Evolutionary conservation across 805 yeast genomes (phyloP).

Genomic region (Wickerhamiella lipophila): DNA sequence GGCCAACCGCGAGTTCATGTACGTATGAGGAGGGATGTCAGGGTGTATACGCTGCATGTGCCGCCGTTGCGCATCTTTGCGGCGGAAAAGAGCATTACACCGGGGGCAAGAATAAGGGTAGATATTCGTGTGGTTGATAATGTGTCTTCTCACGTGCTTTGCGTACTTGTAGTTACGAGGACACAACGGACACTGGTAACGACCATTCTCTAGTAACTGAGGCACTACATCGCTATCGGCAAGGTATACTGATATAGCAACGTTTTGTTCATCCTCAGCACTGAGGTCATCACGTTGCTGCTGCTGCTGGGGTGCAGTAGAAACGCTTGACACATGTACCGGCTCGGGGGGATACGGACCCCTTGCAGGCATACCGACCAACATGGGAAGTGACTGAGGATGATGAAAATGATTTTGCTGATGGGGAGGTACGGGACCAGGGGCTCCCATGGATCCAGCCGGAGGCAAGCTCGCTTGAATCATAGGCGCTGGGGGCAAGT

Average conservation of each 20-base stretch:
- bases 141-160: slow-evolving; percentile 19
- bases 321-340: not conserved
- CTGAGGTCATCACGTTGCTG: not conserved
- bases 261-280: slow-evolving; percentile 9
- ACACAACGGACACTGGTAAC: slow-evolving; percentile 18
- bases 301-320: not conserved
- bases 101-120: slow-evolving; percentile 14
- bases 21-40: slow-evolving; percentile 5
- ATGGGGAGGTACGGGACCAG: too few species aligned
- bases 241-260: slow-evolving; percentile 10
- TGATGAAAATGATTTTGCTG: too few species aligned
- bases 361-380: not conserved
- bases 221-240: slow-evolving; percentile 12
- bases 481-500: not conserved
- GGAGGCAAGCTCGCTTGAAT: not conserved
- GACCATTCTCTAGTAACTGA: slow-evolving; percentile 12
- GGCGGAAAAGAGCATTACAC: slow-evolving; percentile 15
- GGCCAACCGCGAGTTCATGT: slow-evolving; percentile 4
- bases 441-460: not conserved
- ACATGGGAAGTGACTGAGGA: not conserved
- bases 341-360: not conserved
- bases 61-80: slow-evolving; percentile 18
- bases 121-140: slow-evolving; percentile 15
- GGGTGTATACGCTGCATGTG: slow-evolving; percentile 13
- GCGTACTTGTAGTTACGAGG: slow-evolving; percentile 17